Percentiles rank a stretch among this genome's conserved stretches.
These are phyloP conservation scores for Melampsora abietis-canadensis DNA, from an alignment of 1,284 basidiomycete species.

Conservation along the genomic window DNA sequence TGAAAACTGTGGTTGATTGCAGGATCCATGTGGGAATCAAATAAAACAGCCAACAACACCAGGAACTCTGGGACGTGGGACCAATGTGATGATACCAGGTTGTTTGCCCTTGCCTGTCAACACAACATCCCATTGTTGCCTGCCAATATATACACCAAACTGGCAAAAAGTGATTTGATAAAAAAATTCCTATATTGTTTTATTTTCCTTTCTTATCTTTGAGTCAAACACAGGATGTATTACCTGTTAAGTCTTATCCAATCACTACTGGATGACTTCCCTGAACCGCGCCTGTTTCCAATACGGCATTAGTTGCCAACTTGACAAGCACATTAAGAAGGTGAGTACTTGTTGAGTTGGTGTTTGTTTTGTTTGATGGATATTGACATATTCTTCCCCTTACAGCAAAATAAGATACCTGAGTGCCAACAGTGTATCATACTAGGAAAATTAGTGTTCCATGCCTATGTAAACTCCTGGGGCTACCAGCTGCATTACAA, in stretches of 20 bases:
- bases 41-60: background rate
- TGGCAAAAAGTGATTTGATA: slow-evolving; percentile 14
- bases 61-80: background rate
- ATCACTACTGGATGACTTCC: background rate
- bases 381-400: background rate
- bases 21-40: slow-evolving; percentile 13
- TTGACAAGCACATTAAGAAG: slow-evolving; percentile 21
- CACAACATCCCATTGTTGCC: slow-evolving; percentile 12
- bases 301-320: slow-evolving; percentile 20
- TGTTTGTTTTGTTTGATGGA: background rate
- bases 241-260: slow-evolving; percentile 10
- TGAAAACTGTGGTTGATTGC: background rate
- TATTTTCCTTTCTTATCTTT: no score
- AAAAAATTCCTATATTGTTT: background rate
- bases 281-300: background rate
- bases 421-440: background rate
- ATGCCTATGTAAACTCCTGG: slow-evolving; percentile 42
- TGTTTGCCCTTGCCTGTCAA: slow-evolving; percentile 13
- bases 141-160: background rate
- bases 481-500: slow-evolving; percentile 18
- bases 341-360: background rate
- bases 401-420: background rate
- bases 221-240: background rate
- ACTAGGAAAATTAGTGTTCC: slow-evolving; percentile 23
- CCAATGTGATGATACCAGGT: slow-evolving; percentile 15